Base-by-base conservation (phyloP, 805 yeast genomes). In the Myxozyma mucilagina region DNA sequence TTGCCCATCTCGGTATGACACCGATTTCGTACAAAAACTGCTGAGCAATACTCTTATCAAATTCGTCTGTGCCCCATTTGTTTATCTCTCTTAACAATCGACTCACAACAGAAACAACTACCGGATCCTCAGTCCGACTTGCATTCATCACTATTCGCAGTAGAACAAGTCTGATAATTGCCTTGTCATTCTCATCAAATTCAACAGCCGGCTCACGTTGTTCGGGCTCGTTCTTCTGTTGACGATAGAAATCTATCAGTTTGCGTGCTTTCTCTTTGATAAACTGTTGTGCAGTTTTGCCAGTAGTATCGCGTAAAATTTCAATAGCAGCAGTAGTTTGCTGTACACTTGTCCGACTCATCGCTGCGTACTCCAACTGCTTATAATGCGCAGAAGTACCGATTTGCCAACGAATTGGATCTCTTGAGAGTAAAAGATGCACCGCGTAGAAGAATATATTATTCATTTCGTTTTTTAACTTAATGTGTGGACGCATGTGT, bases 11-110 rank as follows among this genome's bases (percentile, higher is more conserved):
- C 14, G 68, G 41, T 29, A 57, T 53, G 7, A 67, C 63, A 6
- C 70, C 70, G 39, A 68, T 59, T 35, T 68, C 70, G 31, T 51
- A 53, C 39, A 68, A 52, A n/a, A 67, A 58, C 50, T 50, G 49
- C 42, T 38, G 47, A 9, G 56, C 57, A 18, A 44, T 39, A 7
- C 45, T 38, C 13, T 51, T 43, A 9, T 36, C 29, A 16, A 45
- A 41, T 3, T 16, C 34, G 14, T 45, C 61, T 29, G 41, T 38
- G 20, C 55, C 56, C 50, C 58, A 66, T 48, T 36, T 49, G 18
- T 51, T 57, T 7, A 63, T 35, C 24, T 54, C 57, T 13, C 62
- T 47, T 14, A 63, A 20, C 32, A 63, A 42, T 20, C 60, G 54
- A 29, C 60, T 45, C 5, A 51, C 60, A 1, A 63, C 47, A 4